Evolutionary conservation across 768 basidiomycete species (phyloP), one percentile per base, ranked within the genome.

Genomic region (Strobilomyces confusus): DNA sequence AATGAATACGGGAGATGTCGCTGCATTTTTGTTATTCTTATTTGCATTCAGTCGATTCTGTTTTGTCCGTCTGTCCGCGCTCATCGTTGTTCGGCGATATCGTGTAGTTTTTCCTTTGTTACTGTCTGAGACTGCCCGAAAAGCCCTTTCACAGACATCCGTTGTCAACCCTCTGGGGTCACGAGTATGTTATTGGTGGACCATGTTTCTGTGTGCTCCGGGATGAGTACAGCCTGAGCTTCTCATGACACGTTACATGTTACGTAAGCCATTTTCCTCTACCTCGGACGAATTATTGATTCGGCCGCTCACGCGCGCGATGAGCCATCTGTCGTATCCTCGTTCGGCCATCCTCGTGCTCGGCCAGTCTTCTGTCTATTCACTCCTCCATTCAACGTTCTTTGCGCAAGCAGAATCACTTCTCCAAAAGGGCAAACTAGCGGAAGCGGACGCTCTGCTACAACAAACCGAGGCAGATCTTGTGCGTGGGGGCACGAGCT

Each of bases 321-420:
- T 70, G 68, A 53, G 55, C 14, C 61, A 40, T 48, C 43, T 66
- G 17, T 75, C 76, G 32, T 86, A 83, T 73, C 82, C 83, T 56
- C 83, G 81, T 52, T 87, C 88, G n/a, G 77, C 75, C 29, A 73
- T 89, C 25, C 80, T 92, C 38, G 72, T 91, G 5, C 75, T 87
- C 32, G 82, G 81, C 9, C 62, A 74, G 37, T 81, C 80, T 58
- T 80, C 80, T 9, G 67, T 91, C 14, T 75, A 83, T 40, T 81
- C 87, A 4, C 77, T 91, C 14, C 77, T 88, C 9, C 86, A 84
- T 0, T 82, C 86, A 5, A 87, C 88, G 0, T 74, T 87, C 41
- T 81, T 85, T 48, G 83, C 86, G 1, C 89, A 89, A 66, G 79
- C 81, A 20, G 87, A 89, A 58, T 77, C 83, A 0, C 68, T 90